These are phyloP conservation scores for Botrytis fabae DNA, from an alignment of 2,329 filamentous ascomycete species.

Conservation along the genomic window DNA sequence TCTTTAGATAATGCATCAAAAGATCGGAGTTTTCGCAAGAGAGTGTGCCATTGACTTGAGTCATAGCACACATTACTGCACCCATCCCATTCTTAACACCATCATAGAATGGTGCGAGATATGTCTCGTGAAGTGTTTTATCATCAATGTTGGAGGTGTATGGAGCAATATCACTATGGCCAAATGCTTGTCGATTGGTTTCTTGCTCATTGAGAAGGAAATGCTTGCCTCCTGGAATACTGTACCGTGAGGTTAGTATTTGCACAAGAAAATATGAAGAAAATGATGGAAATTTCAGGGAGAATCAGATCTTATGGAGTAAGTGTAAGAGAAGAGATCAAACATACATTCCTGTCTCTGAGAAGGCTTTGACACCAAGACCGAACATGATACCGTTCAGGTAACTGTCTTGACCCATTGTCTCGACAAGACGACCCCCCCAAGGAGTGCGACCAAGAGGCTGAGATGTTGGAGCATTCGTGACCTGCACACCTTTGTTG, in stretches of 20 bases:
- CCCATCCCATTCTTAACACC: conserved; percentile 41
- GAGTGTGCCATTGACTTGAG: conserved; percentile 58
- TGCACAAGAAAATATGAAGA: not conserved
- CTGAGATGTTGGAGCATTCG: conserved; percentile 26
- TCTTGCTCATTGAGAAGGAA: conserved; percentile 33
- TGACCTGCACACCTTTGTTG: conserved; percentile 27
- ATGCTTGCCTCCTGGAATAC: conserved; percentile 26
- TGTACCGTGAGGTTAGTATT: not conserved
- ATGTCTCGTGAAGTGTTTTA: conserved; percentile 71
- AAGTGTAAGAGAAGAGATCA: not conserved
- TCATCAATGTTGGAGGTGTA: conserved; percentile 57
- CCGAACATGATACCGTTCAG: conserved; percentile 32
- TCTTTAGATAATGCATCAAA: conserved; percentile 35
- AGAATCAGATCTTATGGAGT: not conserved
- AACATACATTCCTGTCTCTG: conserved; percentile 25
- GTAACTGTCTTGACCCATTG: conserved; percentile 28
- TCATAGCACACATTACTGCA: conserved; percentile 29
- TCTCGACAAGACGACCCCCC: conserved; percentile 28
- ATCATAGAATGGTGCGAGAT: conserved; percentile 62
- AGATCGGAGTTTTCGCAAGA: conserved; percentile 55
- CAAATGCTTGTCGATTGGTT: conserved; percentile 28
- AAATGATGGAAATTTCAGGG: not conserved
- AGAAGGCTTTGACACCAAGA: conserved; percentile 25
- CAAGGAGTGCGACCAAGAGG: conserved; percentile 30
- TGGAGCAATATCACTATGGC: conserved; percentile 24